Evolutionary conservation across 2,329 filamentous ascomycete genomes (phyloP), one percentile per base, ranked within the genome.

Genomic region (Clarireedia sp.): DNA sequence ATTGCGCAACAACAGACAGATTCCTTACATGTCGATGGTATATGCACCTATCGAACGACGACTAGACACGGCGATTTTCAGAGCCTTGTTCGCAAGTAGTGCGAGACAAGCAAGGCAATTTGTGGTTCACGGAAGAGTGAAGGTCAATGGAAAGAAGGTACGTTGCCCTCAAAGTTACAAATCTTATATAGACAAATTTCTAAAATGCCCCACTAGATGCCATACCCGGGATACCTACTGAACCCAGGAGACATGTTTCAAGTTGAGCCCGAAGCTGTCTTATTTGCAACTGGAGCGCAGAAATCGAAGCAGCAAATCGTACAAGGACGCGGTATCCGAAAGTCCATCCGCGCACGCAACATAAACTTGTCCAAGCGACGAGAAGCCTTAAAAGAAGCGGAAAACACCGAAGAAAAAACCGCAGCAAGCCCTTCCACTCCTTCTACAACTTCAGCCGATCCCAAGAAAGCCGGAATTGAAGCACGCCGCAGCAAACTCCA

Each of bases 191-290:
- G 8, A 36, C 24, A 40, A 16, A 17, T n/a, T 24, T 8, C 17
- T 44, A 23, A 29, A 23, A 23, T 17, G 24, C 36, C 21, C 41
- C 41, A 54, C n/a, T 63, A 96, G 92, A 96, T 97, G 88, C 78
- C 81, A 60, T 89, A 94, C 68, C 91, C 94, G 8, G 87, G 90
- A 54, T 99, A 99, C 71, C 84, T 90, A 62, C 81, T 99, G 40
- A 99, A 99, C 71, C 95, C 94, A 2, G 94, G 94, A 63, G 94
- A 99, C 70, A 89, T 99, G 83, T 99, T 99, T 78, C 90, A 95
- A 70, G 92, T 99, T 65, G 87, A 96, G 19, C 79, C 88, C 37
- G 89, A 96, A 40, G 83, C 86, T 64, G 94, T 99, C 55, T 79
- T 99, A 72, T 91, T 81, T 66, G 92, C 89, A 36, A 96, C 91